Evolutionary conservation across 768 basidiomycete species (phyloP).

Genomic region (Termitomyces sp.): DNA sequence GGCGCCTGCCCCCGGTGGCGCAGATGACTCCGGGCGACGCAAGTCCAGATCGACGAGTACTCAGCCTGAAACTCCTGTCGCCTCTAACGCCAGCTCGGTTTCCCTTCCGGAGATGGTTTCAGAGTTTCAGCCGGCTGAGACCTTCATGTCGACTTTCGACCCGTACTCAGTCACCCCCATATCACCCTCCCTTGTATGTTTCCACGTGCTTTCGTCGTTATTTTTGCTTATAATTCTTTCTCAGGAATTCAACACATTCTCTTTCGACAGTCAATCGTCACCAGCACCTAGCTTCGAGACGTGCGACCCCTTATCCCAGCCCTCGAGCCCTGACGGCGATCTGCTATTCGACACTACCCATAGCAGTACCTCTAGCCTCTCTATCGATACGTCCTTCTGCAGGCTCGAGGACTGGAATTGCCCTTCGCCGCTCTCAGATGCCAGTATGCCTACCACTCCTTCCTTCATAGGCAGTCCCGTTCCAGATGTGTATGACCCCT

Average conservation of each 20-base stretch:
- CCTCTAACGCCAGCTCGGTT: slow-evolving; percentile 16
- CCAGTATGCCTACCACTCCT: slow-evolving; percentile 40
- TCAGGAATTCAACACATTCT: slow-evolving; percentile 43
- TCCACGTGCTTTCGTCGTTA: slow-evolving; percentile 2
- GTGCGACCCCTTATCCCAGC: slow-evolving; percentile 22
- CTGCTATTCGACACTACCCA: slow-evolving; percentile 7
- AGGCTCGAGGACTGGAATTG: slow-evolving; percentile 38
- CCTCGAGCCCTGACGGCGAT: slow-evolving; percentile 14
- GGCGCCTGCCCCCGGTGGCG: slow-evolving; percentile 43
- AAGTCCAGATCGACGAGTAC: slow-evolving; percentile 34
- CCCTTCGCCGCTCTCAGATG: slow-evolving; percentile 34
- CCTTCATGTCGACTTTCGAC: slow-evolving; percentile 29
- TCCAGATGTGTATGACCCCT: slow-evolving; percentile 24
- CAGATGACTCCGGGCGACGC: slow-evolving; percentile 24
- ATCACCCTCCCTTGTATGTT: slow-evolving; percentile 49
- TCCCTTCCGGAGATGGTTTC: slow-evolving; percentile 14
- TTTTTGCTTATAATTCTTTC: neutral
- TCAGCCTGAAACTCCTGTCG: slow-evolving; percentile 26
- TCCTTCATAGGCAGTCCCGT: slow-evolving; percentile 27
- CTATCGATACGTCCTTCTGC: slow-evolving; percentile 36
- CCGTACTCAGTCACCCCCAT: slow-evolving; percentile 30
- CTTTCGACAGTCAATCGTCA: slow-evolving; percentile 36
- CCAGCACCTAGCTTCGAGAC: slow-evolving; percentile 25
- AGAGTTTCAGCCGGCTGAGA: slow-evolving; percentile 24
- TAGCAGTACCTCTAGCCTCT: slow-evolving; percentile 23